These are phyloP conservation scores for Tetrahymena elliotti DNA, from an alignment of 73 alveolate genomes.

Conservation along the genomic window DNA sequence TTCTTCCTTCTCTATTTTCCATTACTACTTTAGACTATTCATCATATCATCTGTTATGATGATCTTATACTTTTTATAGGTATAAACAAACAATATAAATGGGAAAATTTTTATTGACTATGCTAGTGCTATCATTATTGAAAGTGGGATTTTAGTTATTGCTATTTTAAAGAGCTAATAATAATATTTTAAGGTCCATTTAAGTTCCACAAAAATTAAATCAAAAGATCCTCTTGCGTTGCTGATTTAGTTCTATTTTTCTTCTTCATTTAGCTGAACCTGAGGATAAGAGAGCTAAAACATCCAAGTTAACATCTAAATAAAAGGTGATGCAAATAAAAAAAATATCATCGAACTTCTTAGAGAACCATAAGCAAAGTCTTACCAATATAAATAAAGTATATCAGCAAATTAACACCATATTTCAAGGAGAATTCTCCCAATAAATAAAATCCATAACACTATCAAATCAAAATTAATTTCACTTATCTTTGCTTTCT, in stretches of 20 bases:
- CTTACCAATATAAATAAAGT: not conserved
- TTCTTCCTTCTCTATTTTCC: not conserved
- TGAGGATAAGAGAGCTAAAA: not conserved
- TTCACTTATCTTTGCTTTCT: not conserved
- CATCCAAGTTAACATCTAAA: not conserved
- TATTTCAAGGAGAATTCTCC: not conserved
- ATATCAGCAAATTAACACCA: not conserved
- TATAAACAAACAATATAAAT: not conserved
- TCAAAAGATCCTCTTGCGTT: not conserved
- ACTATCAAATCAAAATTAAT: not conserved
- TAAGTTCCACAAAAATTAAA: not conserved
- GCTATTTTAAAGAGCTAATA: not conserved
- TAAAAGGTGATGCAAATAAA: not conserved
- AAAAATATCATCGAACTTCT: not conserved
- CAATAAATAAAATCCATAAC: not conserved
- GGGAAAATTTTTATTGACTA: not conserved
- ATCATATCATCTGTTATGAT: not conserved
- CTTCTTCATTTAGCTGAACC: not conserved
- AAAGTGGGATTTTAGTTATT: not conserved
- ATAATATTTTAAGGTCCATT: not conserved
- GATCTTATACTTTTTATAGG: not conserved
- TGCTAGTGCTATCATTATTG: not conserved
- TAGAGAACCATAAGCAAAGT: not conserved
- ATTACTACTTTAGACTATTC: not conserved
- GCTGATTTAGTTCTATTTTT: not conserved